Base-by-base conservation (phyloP, 1,284 basidiomycete species). In the Ustilago curta region DNA sequence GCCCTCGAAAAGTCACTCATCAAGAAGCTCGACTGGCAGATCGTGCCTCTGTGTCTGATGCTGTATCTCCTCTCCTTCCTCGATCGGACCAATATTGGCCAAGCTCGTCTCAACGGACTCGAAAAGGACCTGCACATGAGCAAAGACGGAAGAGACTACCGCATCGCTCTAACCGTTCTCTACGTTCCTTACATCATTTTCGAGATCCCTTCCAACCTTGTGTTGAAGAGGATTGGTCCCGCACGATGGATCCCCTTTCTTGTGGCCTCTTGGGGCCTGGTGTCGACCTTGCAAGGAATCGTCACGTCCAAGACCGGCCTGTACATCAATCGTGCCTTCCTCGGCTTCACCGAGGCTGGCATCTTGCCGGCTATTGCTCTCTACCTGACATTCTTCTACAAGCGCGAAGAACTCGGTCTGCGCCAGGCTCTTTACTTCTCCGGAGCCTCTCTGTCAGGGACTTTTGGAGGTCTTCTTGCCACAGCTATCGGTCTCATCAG, bases 151-250 rank as follows among this genome's bases (percentile, higher is more conserved):
- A 52, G 66, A 37, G 71, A 79, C 55, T 80, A 71, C 56, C 61
- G 63, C n/a, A 72, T 79, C 19, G 77, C 74, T 39, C 61, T 76
- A 9, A 70, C 69, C n/a, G 71, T 81, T 4, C 74, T 81, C n/a
- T 84, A 82, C 60, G 68, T 80, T 0, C 70, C 79, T 4, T 86
- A 86, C 68, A 83, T 84, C 31, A 32, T 73, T 21, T 71, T 84
- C 40, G 82, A 83, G 29, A 70, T 84, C 29, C 77, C 78, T 0
- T 76, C 80, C 11, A 80, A 83, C 19, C 57, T 84, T 8, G 44
- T 81, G 4, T 62, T 84, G 14, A 75, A 85, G 29, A 72, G 59
- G 23, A 16, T 83, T 29, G 80, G 80, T 6, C 58, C 81, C 0
- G 64, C 70, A 2, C 50, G 69, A 16, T 81, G 77, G 78, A 79